phyloP scores from a whole-genome alignment of 1,139 yeast species.

The Saccharomyces hybrid region DNA sequence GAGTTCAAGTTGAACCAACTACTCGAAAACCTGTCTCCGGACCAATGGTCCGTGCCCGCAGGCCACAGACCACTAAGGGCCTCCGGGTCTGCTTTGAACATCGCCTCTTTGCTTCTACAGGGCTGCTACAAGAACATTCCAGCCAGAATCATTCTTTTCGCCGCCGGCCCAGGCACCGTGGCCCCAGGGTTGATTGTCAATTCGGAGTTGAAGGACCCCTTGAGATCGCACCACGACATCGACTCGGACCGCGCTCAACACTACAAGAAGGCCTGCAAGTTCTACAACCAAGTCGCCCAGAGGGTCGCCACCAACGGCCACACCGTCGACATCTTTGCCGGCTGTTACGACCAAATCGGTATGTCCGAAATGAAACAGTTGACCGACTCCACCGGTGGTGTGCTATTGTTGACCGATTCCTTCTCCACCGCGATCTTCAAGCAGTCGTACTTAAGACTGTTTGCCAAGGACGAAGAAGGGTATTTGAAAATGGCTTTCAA shows the following conservation, averaged over 20 bases:
- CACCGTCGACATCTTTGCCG: conserved; percentile 88
- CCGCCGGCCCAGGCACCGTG: conserved; percentile 94
- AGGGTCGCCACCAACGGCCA: conserved; percentile 75
- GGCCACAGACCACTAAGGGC: conserved; percentile 87
- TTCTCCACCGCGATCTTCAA: conserved; percentile 95
- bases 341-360: conserved; percentile 97
- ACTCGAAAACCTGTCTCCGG: conserved; percentile 70
- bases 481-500: conserved; percentile 81
- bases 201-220: conserved; percentile 85
- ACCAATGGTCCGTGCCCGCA: conserved; percentile 87
- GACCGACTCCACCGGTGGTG: conserved; percentile 89
- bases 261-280: conserved; percentile 82
- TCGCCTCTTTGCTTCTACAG: conserved; percentile 77
- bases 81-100: conserved; percentile 85
- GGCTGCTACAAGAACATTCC: conserved; percentile 85
- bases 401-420: conserved; percentile 82
- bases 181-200: conserved; percentile 94
- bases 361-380: conserved; percentile 91
- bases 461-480: conserved; percentile 80
- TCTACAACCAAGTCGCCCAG: conserved; percentile 70
- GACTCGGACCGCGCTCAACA: conserved; percentile 87
- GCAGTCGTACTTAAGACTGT: conserved; percentile 83
- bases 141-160: conserved; percentile 81
- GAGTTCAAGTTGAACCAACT: conserved; percentile 80
- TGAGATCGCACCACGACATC: conserved; percentile 93